Base-by-base conservation (phyloP, 1,139 yeast genomes). In the Zygosaccharomyces pseudobailii region DNA sequence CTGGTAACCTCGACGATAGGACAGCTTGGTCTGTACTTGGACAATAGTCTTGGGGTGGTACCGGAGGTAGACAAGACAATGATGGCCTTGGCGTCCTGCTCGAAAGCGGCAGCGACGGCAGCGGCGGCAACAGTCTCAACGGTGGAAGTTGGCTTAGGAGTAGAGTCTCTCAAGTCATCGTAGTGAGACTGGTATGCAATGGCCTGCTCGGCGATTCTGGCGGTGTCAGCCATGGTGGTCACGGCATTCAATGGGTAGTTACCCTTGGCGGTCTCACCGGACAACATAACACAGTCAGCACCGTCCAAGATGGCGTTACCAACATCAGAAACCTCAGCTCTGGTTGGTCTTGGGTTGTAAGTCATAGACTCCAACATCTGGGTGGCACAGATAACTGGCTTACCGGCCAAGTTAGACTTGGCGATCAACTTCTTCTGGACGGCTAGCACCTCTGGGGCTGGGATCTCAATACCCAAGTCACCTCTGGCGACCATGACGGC, bases 401-500 rank as follows among this genome's bases (percentile, higher is more conserved):
- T 92, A 70, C 97, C 99, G 61, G 96, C 97, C 71, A 90, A 79
- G 82, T 92, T 94, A 80, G 96, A 92, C 78, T 92, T 92, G 67
- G 98, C 97, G 71, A 92, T 92, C 77, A 92, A 80, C 79, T 90
- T 96, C 82, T 94, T 92, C 78, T 92, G 99, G 62, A 90, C 97
- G 66, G 94, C 92, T 70, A 92, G 89, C 55, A 92, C 99, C 78
- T 90, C 95, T 57, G 97, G 94, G 59, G 98, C 97, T 60, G 98
- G 98, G 67, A 92, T 92, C 79, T 92, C 99, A 68, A 92, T 92
- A 79, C 99, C 99, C 69, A 92, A 81, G 71, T 94, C 98, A 79
- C 98, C 99, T 76, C 99, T 84, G 65, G 99, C 99, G 70, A 92
- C 97, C 98, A 92, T 92, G 68, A 92, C 97, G 79, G 97, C 99